Evolutionary conservation across 106 monocot genomes (phyloP).

Genomic region (Acanthochlamys bracteata): DNA sequence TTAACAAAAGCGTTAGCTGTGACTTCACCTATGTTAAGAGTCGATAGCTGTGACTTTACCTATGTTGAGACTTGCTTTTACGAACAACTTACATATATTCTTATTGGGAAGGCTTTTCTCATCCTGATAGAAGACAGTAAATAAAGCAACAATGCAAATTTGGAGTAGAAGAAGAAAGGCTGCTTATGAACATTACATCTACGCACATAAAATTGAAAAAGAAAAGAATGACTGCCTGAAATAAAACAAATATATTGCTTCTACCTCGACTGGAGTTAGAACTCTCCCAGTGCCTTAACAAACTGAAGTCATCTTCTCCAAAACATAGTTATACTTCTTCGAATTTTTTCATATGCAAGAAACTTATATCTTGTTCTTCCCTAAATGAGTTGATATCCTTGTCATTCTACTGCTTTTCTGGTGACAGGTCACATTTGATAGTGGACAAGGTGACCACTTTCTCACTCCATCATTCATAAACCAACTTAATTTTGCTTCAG

Average conservation of each 20-base stretch:
- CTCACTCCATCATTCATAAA: slow-evolving; percentile 34
- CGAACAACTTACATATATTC: too few species aligned
- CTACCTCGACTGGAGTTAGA: background rate
- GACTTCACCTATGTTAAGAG: too few species aligned
- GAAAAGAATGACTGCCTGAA: too few species aligned
- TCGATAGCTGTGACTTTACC: too few species aligned
- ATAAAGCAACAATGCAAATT: too few species aligned
- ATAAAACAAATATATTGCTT: background rate
- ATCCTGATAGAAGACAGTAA: too few species aligned
- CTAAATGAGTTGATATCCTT: slow-evolving; percentile 19
- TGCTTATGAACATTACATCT: too few species aligned
- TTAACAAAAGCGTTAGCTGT: too few species aligned
- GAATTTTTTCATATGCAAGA: slow-evolving; percentile 9
- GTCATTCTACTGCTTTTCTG: slow-evolving; percentile 14
- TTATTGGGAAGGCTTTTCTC: too few species aligned
- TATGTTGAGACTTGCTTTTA: too few species aligned
- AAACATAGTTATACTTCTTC: slow-evolving; percentile 7
- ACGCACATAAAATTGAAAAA: too few species aligned
- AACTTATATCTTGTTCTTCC: slow-evolving; percentile 37
- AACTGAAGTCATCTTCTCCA: background rate
- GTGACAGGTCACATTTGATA: slow-evolving; percentile 7
- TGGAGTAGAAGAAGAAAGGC: too few species aligned
- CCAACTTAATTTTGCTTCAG: slow-evolving; percentile 71
- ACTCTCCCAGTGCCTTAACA: background rate
- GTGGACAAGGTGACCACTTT: slow-evolving; percentile 28